A percentile compares a stretch with the other conserved stretches of the same genome.
Conservation (phyloP, 1,284 basidiomycete genomes). For the Fomitiporia mediterranea region DNA sequence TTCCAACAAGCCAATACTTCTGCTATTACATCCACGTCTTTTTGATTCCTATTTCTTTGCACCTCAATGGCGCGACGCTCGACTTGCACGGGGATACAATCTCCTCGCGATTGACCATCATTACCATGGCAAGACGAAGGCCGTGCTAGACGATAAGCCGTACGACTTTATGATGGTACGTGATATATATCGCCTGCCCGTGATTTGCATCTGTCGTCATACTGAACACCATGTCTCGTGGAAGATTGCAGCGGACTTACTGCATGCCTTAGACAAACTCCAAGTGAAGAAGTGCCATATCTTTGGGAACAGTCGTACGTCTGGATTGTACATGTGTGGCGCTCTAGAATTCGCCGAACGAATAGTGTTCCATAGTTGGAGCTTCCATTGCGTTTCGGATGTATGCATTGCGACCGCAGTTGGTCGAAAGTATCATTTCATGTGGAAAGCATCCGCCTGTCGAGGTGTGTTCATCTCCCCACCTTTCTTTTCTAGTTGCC, state of each 20-base stretch:
- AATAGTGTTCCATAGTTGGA: neutral
- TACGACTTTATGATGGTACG: constrained; percentile 21
- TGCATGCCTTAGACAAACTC: constrained; percentile 18
- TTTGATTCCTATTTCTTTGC: constrained; percentile 23
- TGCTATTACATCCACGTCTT: constrained; percentile 22
- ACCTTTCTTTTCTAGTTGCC: neutral
- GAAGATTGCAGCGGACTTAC: constrained; percentile 21
- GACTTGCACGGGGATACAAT: constrained; percentile 22
- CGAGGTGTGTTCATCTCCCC: constrained; percentile 13
- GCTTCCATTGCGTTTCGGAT: constrained; percentile 14
- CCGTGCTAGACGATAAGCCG: constrained; percentile 19
- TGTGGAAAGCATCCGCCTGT: constrained; percentile 21
- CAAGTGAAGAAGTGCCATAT: constrained; percentile 21
- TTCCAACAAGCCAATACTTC: constrained; percentile 17
- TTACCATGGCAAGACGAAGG: constrained; percentile 22
- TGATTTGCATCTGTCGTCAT: too few relatives aligned
- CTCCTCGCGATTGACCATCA: constrained; percentile 23
- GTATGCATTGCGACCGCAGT: constrained; percentile 8
- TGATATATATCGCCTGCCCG: too few relatives aligned
- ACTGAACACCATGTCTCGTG: neutral
- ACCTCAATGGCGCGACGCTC: constrained; percentile 20
- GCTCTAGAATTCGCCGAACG: too few relatives aligned
- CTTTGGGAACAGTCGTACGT: constrained; percentile 20
- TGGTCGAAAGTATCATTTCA: constrained; percentile 17
- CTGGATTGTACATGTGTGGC: constrained; percentile 4